Base-by-base conservation (phyloP, 2,329 filamentous ascomycete species). In the Chaetomium globosum region DNA sequence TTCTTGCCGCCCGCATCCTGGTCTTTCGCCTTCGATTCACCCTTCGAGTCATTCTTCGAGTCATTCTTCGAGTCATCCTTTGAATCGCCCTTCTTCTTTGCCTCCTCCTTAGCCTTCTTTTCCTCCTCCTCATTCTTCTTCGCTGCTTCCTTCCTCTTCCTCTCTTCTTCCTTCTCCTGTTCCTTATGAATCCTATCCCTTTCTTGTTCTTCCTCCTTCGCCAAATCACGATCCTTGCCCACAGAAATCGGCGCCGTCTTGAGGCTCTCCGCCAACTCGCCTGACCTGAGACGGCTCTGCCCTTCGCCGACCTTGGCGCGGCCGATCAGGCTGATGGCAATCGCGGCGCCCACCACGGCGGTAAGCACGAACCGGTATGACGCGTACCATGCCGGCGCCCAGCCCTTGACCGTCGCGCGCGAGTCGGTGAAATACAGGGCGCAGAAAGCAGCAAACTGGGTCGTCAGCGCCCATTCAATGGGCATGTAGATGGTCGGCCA, bases 331-430 rank as follows among this genome's bases (percentile, higher is more conserved):
- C 87, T 94, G 71, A 92, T 80, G 51, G 95, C 87, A 71, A 97
- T 94, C 68, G 90, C 89, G 52, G 86, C 82, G 48, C 94, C 93
- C 31, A 97, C 93, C 67, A 97, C 85, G 76, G 93, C 94, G 2
- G 94, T 97, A 71, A 97, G 83, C 9, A 96, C 89, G 77, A 97
- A 97, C 39, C 94, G 91, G 81, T 97, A 97, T 58, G 88, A 90
- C 66, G 83, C 85, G 76, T 97, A 97, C 93, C 93, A 97, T 46
- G 82, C 75, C 28, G 93, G 93, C 2, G 89, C 88, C 89, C 91
- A 95, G 70, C 93, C 93, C 49, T 82, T 81, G 59, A 84, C 83
- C 9, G 89, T 85, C 16, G 92, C 92, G 31, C 88, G 85, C 8
- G 89, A 83, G 75, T 97, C 93, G 66, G 88, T 88, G 75, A 94